A percentile compares a stretch with the other conserved stretches of the same genome.
phyloP scores from a whole-genome alignment of 371 early-diverging fungal species.

The Mycotypha africana region DNA sequence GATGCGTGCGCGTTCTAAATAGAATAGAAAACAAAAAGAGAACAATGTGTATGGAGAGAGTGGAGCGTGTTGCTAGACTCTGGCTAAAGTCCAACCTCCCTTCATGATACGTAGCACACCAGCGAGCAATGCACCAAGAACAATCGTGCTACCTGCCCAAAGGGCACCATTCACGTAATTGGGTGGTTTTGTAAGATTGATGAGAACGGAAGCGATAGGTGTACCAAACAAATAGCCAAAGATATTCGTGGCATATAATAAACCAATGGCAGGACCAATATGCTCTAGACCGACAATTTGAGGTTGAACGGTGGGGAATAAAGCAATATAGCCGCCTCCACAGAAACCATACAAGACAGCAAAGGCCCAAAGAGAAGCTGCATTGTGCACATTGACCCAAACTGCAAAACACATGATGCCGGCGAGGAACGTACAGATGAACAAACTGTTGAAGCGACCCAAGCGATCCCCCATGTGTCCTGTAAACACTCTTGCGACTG shows the following conservation, averaged over 20 bases:
- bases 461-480: slow-evolving; percentile 48
- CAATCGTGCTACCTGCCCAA: slow-evolving; percentile 23
- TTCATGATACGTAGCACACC: slow-evolving; percentile 23
- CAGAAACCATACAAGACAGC: slow-evolving; percentile 42
- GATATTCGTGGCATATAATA: slow-evolving; percentile 45
- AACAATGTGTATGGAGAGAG: too few species aligned
- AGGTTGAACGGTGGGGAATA: slow-evolving; percentile 47
- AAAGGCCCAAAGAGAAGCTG: slow-evolving; percentile 28
- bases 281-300: slow-evolving; percentile 46
- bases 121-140: slow-evolving; percentile 23
- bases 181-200: slow-evolving; percentile 22
- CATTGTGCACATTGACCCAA: slow-evolving; percentile 34
- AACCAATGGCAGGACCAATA: slow-evolving; percentile 46
- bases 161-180: slow-evolving; percentile 27
- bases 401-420: slow-evolving; percentile 27
- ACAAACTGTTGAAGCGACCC: slow-evolving; percentile 50
- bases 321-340: slow-evolving; percentile 49
- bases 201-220: slow-evolving; percentile 43
- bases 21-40: too few species aligned
- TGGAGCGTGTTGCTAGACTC: too few species aligned
- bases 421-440: slow-evolving; percentile 34
- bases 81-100: slow-evolving; percentile 25
- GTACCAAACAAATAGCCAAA: slow-evolving; percentile 52
- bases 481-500: slow-evolving; percentile 32
- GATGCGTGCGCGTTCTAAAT: too few species aligned